A percentile compares a stretch with the other conserved stretches of the same genome.
Evolutionary conservation across 768 basidiomycete genomes (phyloP).

Genomic region (Mycena vulgaris): DNA sequence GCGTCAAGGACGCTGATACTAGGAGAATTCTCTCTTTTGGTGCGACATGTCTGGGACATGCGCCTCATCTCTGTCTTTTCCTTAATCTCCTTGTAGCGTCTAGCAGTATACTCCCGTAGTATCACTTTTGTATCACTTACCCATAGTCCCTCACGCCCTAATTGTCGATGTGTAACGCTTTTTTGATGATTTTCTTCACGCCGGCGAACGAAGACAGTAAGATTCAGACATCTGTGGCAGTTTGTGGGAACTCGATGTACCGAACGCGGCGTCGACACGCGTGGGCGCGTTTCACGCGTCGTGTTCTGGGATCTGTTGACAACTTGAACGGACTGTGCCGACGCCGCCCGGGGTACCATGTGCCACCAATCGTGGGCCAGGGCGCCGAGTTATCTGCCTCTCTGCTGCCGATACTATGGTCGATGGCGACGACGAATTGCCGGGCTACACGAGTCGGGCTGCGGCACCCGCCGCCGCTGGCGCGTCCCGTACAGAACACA

Average conservation of each 20-base stretch:
- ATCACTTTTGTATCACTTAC: slow-evolving; percentile 27
- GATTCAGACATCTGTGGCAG: too few relatives aligned
- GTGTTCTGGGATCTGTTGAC: too few relatives aligned
- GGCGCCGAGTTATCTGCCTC: not conserved
- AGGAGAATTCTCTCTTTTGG: slow-evolving; percentile 27
- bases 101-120: slow-evolving; percentile 23
- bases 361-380: not conserved
- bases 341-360: not conserved
- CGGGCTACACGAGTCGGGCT: slow-evolving; percentile 36
- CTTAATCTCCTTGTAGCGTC: slow-evolving; percentile 37
- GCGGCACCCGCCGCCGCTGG: slow-evolving; percentile 5
- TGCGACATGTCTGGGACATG: slow-evolving; percentile 39
- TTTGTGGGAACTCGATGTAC: not conserved
- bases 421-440: slow-evolving; percentile 31
- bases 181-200: slow-evolving; percentile 2
- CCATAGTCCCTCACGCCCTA: slow-evolving; percentile 27
- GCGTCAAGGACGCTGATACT: slow-evolving; percentile 18
- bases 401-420: slow-evolving; percentile 29
- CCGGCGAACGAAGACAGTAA: too few relatives aligned
- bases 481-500: slow-evolving; percentile 50
- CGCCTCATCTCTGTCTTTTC: slow-evolving; percentile 29
- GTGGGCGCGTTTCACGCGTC: slow-evolving; percentile 4
- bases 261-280: too few relatives aligned
- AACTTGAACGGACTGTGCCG: too few relatives aligned
- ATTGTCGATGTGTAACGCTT: slow-evolving; percentile 25